Conservation (phyloP, 2,329 filamentous ascomycete genomes). For the Plenodomus tracheiphilus region DNA sequence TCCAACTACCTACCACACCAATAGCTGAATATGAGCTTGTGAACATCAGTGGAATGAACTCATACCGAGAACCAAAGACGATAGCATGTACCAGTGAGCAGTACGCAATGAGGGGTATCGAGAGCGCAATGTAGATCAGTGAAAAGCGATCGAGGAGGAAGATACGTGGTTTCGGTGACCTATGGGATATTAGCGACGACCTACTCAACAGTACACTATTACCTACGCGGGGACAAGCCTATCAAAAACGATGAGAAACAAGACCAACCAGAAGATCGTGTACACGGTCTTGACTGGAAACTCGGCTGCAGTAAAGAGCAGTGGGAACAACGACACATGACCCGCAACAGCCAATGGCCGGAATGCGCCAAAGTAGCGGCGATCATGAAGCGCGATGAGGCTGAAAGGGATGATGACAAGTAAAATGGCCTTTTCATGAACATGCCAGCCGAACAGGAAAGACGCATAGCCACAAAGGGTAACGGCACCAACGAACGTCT, state of each 20-base stretch:
- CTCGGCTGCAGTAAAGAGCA: slow-evolving; percentile 88
- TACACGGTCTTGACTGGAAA: slow-evolving; percentile 94
- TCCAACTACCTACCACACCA: slow-evolving; percentile 94
- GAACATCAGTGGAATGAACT: slow-evolving; percentile 96
- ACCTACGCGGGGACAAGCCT: slow-evolving; percentile 75
- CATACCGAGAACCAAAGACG: slow-evolving; percentile 79
- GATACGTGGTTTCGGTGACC: slow-evolving; percentile 74
- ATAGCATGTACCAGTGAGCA: slow-evolving; percentile 81
- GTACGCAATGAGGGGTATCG: slow-evolving; percentile 87
- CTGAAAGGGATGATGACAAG: slow-evolving; percentile 95
- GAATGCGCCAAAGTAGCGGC: slow-evolving; percentile 89
- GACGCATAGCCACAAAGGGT: slow-evolving; percentile 95
- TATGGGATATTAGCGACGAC: slow-evolving; percentile 27
- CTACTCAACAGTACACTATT: neutral
- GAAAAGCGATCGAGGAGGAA: slow-evolving; percentile 92
- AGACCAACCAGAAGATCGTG: slow-evolving; percentile 86
- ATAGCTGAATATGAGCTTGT: slow-evolving; percentile 92
- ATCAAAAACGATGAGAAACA: slow-evolving; percentile 86
- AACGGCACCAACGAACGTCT: slow-evolving; percentile 84
- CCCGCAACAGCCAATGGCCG: slow-evolving; percentile 88
- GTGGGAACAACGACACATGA: slow-evolving; percentile 91
- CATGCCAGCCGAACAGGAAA: slow-evolving; percentile 97
- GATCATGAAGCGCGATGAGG: slow-evolving; percentile 84
- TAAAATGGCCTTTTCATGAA: slow-evolving; percentile 95
- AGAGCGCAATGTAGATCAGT: slow-evolving; percentile 83